Evolutionary conservation across 2,329 filamentous ascomycete species (phyloP).

Genomic region (Sordariomycetes sp.): DNA sequence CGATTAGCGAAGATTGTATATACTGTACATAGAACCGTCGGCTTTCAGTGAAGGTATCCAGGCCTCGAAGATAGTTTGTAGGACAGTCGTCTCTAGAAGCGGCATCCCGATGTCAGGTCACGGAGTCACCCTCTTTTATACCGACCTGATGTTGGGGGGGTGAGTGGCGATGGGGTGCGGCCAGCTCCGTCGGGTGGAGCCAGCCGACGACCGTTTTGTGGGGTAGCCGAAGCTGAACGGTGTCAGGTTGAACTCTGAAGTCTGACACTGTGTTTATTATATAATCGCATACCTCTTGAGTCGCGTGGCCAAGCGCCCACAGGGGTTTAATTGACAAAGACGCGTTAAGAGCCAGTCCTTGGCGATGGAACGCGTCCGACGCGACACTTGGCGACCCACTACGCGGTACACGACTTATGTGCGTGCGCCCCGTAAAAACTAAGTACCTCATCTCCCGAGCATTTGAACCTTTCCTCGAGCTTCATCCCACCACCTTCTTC

Average conservation of each 20-base stretch:
- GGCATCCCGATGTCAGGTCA: background rate
- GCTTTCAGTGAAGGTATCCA: background rate
- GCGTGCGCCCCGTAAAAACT: slow-evolving; percentile 1
- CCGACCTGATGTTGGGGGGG: background rate
- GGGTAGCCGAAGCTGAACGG: too few relatives aligned
- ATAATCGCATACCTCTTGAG: background rate
- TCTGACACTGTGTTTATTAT: background rate
- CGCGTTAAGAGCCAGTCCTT: slow-evolving; percentile 1
- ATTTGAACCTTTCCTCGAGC: background rate
- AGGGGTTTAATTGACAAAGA: slow-evolving; percentile 3
- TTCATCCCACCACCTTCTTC: background rate
- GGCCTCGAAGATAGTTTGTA: background rate
- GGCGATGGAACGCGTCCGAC: slow-evolving; percentile 1
- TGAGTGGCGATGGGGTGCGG: slow-evolving; percentile 1
- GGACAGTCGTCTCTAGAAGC: background rate
- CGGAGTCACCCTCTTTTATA: background rate
- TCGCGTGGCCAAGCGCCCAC: background rate
- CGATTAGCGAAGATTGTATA: background rate
- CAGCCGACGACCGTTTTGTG: background rate
- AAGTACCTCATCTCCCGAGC: background rate
- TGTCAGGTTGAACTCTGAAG: background rate
- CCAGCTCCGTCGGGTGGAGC: slow-evolving; percentile 1
- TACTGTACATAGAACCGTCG: background rate
- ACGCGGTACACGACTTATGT: slow-evolving; percentile 2
- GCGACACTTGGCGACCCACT: background rate